Evolutionary conservation across 1,139 yeast species (phyloP).

Genomic region (Geotrichum reessii): DNA sequence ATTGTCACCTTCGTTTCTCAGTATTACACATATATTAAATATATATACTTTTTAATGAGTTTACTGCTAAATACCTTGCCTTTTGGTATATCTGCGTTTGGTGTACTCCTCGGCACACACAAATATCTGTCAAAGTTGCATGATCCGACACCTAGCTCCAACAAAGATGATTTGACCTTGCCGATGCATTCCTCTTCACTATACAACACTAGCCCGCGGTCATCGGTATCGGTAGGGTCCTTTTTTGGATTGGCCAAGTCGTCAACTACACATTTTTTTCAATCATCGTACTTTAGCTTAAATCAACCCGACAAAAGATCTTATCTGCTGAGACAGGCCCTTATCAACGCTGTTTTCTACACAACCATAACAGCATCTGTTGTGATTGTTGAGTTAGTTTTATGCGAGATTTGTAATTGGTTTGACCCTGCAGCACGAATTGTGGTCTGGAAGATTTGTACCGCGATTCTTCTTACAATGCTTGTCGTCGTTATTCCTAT

Average conservation of each 20-base stretch:
- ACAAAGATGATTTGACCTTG: not conserved
- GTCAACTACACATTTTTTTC: not conserved
- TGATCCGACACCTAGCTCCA: not conserved
- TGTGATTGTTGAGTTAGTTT: slow-evolving; percentile 36
- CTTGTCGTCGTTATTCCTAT: slow-evolving; percentile 36
- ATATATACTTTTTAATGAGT: slow-evolving; percentile 1
- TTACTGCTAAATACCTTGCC: slow-evolving; percentile 16
- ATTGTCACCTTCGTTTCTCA: not conserved
- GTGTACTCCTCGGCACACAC: slow-evolving; percentile 14
- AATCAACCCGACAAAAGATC: not conserved
- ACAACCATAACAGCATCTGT: slow-evolving; percentile 17
- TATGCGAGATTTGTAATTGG: slow-evolving; percentile 40
- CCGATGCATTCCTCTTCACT: slow-evolving; percentile 8
- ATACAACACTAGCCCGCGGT: slow-evolving; percentile 3
- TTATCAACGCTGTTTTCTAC: slow-evolving; percentile 12
- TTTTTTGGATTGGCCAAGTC: not conserved
- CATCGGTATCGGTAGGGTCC: not conserved
- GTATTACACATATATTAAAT: not conserved
- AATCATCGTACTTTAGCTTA: not conserved
- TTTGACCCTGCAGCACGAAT: slow-evolving; percentile 28
- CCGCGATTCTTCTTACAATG: slow-evolving; percentile 30
- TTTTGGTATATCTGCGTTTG: slow-evolving; percentile 15
- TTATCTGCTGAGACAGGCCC: slow-evolving; percentile 10
- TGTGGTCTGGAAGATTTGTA: slow-evolving; percentile 35
- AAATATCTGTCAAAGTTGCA: slow-evolving; percentile 8